Conservation (phyloP, 73 alveolate species). For the Stentor coeruleus region DNA sequence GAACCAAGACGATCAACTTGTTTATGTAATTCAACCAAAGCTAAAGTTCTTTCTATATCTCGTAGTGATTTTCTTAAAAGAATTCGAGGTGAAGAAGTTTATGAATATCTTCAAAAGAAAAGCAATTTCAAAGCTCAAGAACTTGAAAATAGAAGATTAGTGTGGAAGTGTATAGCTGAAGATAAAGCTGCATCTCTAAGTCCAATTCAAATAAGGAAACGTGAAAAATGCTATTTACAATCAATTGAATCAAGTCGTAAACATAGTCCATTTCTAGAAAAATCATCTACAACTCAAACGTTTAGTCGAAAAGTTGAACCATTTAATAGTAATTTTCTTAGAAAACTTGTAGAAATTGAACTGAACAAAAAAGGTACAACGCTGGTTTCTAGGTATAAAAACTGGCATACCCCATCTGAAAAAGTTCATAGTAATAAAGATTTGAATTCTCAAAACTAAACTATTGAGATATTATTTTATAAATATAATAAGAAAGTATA, state of each 20-base stretch:
- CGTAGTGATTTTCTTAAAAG: conserved; percentile 17
- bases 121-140: not conserved
- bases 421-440: too few relatives aligned
- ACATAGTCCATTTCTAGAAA: not conserved
- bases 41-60: not conserved
- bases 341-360: not conserved
- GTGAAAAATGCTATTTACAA: not conserved
- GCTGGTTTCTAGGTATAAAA: too few relatives aligned
- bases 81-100: not conserved
- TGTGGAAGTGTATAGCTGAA: not conserved
- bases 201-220: conserved; percentile 7
- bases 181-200: not conserved
- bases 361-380: too few relatives aligned
- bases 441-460: too few relatives aligned
- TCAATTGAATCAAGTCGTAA: not conserved
- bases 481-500: too few relatives aligned
- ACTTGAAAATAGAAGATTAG: not conserved
- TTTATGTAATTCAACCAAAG: conserved; percentile 9
- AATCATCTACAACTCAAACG: not conserved
- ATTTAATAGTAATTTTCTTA: not conserved
- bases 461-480: too few relatives aligned
- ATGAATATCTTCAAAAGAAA: not conserved
- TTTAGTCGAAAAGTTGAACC: not conserved
- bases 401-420: too few relatives aligned
- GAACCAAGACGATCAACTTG: not conserved